Base-by-base conservation (phyloP, 139 green algal species). In the Micromonas commoda region DNA sequence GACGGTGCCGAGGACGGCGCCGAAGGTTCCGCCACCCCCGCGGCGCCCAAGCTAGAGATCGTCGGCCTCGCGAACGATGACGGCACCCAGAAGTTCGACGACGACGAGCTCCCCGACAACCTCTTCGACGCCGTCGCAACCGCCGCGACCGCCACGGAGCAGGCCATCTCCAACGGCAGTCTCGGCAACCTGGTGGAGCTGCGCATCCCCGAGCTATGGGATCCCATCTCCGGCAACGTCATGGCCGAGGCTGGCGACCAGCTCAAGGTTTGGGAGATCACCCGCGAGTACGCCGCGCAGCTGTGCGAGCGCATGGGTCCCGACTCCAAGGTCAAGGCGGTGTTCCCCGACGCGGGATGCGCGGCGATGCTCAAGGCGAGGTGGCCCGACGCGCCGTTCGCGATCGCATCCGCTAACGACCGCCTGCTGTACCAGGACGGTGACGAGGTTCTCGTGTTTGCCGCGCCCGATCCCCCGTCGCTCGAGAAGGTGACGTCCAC, bases 291-390 rank as follows among this genome's bases (percentile, higher is more conserved):
- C 77, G 86, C 91, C 79, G 86, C 90, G 35, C 76, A 87, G 70
- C 64, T 95, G 35, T 80, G 9, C 26, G 37, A 37, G 80, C 70
- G 45, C 65, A 23, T 63, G 66, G 63, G 26, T 9, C 26, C 39
- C 3, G 45, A 28, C 26, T 71, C 4, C 0, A 37, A 39, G 3
- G 31, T 86, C 54, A 35, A 35, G 29, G 69, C 39, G 82, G 74
- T 97, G 21, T 98, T 95, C 68, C 93, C 94, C 2, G 93, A 98
- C 80, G 89, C 91, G 13, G 94, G 94, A 26, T 87, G 93, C 4
- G 90, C 93, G 16, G 93, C 93, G 23, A 96, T 98, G 91, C 85
- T 98, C 16, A 81, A 84, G 3, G 88, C 96, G 85, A 81, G 89
- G 60, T 97, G 94, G 94, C 66, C 33, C 68, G 53, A 54, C 1